Conservation (phyloP, 345 rosid species). For the Salix dunnii region DNA sequence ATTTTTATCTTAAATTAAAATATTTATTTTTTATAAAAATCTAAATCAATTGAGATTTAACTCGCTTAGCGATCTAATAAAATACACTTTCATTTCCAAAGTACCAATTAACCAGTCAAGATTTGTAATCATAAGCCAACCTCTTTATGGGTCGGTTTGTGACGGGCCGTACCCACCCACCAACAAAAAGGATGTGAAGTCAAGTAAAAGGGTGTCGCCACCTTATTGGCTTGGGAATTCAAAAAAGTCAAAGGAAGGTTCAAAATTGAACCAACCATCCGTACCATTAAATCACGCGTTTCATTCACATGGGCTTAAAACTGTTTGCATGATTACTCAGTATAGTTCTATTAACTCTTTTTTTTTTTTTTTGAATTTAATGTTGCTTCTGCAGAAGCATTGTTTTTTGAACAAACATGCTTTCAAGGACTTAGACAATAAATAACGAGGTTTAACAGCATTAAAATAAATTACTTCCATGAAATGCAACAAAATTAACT, state of each 20-base stretch:
- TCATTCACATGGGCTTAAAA: background rate
- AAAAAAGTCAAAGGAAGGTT: constrained; percentile 12
- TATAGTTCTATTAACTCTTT: background rate
- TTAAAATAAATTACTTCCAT: background rate
- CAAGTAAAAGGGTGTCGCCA: background rate
- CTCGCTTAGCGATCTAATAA: accelerated
- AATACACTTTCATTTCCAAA: no score
- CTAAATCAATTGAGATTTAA: accelerated
- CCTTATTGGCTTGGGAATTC: background rate
- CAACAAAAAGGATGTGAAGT: background rate
- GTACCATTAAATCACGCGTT: background rate
- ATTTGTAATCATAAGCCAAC: constrained; percentile 3
- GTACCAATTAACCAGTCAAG: background rate
- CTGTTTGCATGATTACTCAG: background rate
- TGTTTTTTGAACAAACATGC: background rate
- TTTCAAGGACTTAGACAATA: background rate
- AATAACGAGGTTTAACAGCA: background rate
- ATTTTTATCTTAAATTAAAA: no score
- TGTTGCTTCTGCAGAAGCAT: background rate
- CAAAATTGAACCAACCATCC: background rate
- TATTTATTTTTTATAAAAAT: accelerated
- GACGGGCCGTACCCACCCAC: constrained; percentile 7
- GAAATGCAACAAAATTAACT: constrained; percentile 2
- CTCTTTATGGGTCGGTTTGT: constrained; percentile 10
- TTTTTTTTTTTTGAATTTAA: background rate